These are phyloP conservation scores for Mallotus japonicus DNA, from an alignment of 441 rosid species.

Conservation along the genomic window DNA sequence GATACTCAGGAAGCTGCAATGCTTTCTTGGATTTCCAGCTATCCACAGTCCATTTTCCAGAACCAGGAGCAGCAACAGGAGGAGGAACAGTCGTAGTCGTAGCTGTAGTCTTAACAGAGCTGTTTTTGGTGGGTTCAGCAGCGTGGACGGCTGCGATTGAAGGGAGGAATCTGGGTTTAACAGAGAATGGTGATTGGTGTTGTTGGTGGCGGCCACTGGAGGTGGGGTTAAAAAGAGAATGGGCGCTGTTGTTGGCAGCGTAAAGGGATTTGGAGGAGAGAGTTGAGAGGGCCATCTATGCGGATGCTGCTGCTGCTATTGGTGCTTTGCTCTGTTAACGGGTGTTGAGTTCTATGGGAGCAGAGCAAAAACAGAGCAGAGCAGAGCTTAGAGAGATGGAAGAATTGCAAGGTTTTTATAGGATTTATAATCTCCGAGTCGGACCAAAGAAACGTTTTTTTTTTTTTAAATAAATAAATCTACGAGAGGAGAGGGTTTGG, in stretches of 20 bases:
- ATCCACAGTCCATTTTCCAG: constrained; percentile 61
- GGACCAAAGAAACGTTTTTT: too few species aligned
- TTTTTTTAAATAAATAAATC: too few species aligned
- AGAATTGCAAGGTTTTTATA: too few species aligned
- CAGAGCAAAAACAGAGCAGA: too few species aligned
- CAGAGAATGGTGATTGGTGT: constrained; percentile 31
- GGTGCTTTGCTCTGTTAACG: neutral
- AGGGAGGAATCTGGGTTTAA: constrained; percentile 25
- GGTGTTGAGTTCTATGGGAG: too few species aligned
- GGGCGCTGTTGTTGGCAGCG: constrained; percentile 4
- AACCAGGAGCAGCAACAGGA: constrained; percentile 12
- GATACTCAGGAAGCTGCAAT: constrained; percentile 78
- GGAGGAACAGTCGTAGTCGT: constrained; percentile 19
- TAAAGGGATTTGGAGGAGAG: constrained; percentile 53
- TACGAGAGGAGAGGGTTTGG: too few species aligned
- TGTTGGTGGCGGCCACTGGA: constrained; percentile 24
- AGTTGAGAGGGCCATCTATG: constrained; percentile 58
- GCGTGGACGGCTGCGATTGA: constrained; percentile 54
- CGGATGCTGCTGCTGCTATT: neutral
- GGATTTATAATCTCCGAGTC: too few species aligned
- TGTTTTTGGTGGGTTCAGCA: constrained; percentile 52
- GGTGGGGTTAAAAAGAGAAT: constrained; percentile 18
- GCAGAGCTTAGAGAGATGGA: too few species aligned
- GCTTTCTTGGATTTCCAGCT: constrained; percentile 83
- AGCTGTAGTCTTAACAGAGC: constrained; percentile 18